Evolutionary conservation across 2,329 filamentous ascomycete genomes (phyloP), one percentile per base, ranked within the genome.

Genomic region (Colletotrichum euphorbiae): DNA sequence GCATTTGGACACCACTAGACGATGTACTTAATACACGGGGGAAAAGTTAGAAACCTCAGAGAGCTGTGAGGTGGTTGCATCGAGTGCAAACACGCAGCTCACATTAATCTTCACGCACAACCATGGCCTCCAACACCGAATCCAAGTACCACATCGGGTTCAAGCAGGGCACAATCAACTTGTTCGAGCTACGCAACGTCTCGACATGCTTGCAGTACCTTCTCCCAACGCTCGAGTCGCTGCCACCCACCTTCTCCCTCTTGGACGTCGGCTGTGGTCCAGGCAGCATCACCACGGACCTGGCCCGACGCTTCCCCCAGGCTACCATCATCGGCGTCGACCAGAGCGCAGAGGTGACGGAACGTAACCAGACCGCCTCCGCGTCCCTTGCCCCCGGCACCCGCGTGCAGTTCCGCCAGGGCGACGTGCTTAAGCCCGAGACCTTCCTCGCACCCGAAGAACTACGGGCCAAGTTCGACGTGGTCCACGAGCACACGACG

Each of bases 231-330:
- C 72, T 83, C 24, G 71, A 75, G 46, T 58, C 45, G 28, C 19
- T 64, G 36, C 59, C 65, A 36, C 77, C 79, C 12, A 71, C 71
- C 56, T 76, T 76, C 74, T 42, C 70, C 51, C 76, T 83, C 69
- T 77, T 82, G 6, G 80, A 83, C 66, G 72, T 83, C 12, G 81
- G 81, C 40, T 82, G 80, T 66, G 81, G 81, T 1, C 80, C 81
- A 0, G 81, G 80, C 43, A 79, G 77, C 17, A 82, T 83, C 69
- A 82, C 80, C 3, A 66, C 77, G 4, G 80, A 80, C 68, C 70
- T 83, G 2, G 80, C 80, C 7, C 64, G 71, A 4, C 73, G 77
- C 40, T 76, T 81, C 0, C 79, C 80, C 0, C 67, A 78, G 33
- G 81, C 80, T 24, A 74, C 74, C 11, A 76, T 82, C 19, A 74